Base-by-base conservation (phyloP, 192 early-diverging fungal genomes). In the Coemansia sp. region DNA sequence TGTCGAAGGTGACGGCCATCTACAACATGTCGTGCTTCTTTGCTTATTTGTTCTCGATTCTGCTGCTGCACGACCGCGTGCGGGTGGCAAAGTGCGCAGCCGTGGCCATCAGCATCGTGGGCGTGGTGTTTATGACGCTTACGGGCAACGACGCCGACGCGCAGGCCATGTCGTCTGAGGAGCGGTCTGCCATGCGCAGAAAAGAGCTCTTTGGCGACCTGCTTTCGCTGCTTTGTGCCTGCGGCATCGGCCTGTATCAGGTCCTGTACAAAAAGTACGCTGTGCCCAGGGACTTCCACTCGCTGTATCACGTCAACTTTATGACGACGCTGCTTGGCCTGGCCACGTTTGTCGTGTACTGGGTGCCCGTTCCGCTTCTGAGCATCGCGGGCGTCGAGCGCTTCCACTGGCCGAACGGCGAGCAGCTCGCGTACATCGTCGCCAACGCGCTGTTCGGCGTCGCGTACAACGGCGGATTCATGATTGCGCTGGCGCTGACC, bases 11-110 rank as follows among this genome's bases (percentile, higher is more conserved):
- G 39, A 92, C 89, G 0, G 92, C 90, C 9, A 89, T 90, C 36
- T 90, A 90, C 84, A 92, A 94, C 72, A 90, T 84, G 22, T 82
- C 84, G 20, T 91, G 89, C 61, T 92, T 94, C 63, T 94, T 88
- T 71, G 89, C 89, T 14, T 94, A 94, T 59, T 30, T 90, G 18
- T 90, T 94, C 60, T 92, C 92, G 10, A 70, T 91, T 13, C 46
- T 85, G 45, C 62, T 94, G 53, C 72, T 91, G 7, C 78, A 83
- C 39, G 92, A 94, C 57, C 78, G 74, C 22, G 71, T 94, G 30
- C 68, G 76, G 13, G 24, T 64, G 4, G 64, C 63, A 23, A 94
- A 94, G 64, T 72, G 89, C 13, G 18, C 80, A 6, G 88, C 90
- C 0, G 86, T 92, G 16, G 61, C 68, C 8, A 72, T 89, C 47